phyloP scores from a whole-genome alignment of 2,329 filamentous ascomycete species.

The Aspergillus pseudoterreus region DNA sequence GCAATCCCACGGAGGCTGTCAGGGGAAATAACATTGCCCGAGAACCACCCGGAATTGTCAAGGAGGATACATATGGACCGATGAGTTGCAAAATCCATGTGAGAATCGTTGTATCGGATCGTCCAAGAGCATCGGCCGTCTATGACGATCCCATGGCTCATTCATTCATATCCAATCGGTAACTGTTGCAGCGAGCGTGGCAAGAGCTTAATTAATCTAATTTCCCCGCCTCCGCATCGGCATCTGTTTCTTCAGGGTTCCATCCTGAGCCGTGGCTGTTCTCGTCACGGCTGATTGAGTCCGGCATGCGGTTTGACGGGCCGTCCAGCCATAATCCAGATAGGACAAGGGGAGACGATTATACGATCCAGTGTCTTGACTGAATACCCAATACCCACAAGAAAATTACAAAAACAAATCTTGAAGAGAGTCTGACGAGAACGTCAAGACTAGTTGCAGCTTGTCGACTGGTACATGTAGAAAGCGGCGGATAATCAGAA shows the following conservation, averaged over 20 bases:
- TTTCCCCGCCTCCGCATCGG: not conserved
- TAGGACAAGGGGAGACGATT: not conserved
- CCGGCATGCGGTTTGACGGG: not conserved
- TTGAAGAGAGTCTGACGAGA: too few species aligned
- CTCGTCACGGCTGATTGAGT: not conserved
- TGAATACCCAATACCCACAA: too few species aligned
- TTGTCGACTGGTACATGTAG: too few species aligned
- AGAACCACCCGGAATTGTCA: too few species aligned
- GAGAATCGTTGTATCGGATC: too few species aligned
- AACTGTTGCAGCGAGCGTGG: not conserved
- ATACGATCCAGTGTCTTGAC: too few species aligned
- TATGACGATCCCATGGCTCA: not conserved
- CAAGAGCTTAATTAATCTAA: conserved; percentile 1
- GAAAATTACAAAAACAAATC: too few species aligned
- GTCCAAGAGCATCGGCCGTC: too few species aligned
- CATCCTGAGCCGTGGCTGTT: not conserved
- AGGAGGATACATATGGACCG: too few species aligned
- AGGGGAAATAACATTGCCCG: not conserved
- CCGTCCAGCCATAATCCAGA: not conserved
- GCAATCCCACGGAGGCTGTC: not conserved
- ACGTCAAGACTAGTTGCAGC: not conserved
- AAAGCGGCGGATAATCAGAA: too few species aligned
- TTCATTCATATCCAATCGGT: not conserved
- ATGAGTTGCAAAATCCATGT: too few species aligned
- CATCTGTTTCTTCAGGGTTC: not conserved